phyloP scores from a whole-genome alignment of 768 basidiomycete genomes.

The Agrocybe pediades region DNA sequence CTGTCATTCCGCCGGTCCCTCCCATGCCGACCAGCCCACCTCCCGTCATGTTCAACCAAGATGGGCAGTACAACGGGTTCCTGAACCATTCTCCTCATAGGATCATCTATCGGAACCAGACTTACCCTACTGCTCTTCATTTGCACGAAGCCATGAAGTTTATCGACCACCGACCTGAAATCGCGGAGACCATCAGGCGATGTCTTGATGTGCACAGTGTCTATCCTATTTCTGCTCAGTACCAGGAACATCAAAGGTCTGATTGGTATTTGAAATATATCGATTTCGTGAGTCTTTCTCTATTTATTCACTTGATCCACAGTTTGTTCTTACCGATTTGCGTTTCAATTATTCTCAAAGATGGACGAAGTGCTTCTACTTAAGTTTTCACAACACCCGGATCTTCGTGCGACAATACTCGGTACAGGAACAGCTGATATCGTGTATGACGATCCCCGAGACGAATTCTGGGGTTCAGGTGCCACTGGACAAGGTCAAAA shows the following conservation, averaged over 20 bases:
- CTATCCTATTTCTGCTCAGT: constrained; percentile 32
- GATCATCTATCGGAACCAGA: constrained; percentile 53
- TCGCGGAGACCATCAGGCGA: constrained; percentile 60
- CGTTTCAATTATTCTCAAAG: constrained; percentile 31
- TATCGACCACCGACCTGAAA: constrained; percentile 45
- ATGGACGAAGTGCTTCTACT: constrained; percentile 67
- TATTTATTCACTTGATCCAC: neutral
- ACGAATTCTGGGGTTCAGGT: constrained; percentile 73
- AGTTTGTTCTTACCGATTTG: neutral
- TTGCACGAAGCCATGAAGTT: constrained; percentile 80
- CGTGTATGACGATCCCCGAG: constrained; percentile 53
- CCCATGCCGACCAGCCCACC: constrained; percentile 22
- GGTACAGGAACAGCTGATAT: constrained; percentile 51
- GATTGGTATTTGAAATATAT: constrained; percentile 63
- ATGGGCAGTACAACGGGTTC: constrained; percentile 45
- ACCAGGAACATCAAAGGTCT: constrained; percentile 36
- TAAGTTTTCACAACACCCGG: constrained; percentile 74
- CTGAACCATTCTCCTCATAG: constrained; percentile 68
- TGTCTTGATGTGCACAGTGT: constrained; percentile 36
- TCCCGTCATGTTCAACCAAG: constrained; percentile 45
- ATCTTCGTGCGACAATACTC: constrained; percentile 55
- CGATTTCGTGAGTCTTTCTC: constrained; percentile 41
- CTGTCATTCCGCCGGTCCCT: constrained; percentile 21
- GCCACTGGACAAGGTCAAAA: constrained; percentile 49
- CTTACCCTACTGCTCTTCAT: constrained; percentile 73